phyloP scores from a whole-genome alignment of 768 basidiomycete genomes.

The Amanita exitialis region DNA sequence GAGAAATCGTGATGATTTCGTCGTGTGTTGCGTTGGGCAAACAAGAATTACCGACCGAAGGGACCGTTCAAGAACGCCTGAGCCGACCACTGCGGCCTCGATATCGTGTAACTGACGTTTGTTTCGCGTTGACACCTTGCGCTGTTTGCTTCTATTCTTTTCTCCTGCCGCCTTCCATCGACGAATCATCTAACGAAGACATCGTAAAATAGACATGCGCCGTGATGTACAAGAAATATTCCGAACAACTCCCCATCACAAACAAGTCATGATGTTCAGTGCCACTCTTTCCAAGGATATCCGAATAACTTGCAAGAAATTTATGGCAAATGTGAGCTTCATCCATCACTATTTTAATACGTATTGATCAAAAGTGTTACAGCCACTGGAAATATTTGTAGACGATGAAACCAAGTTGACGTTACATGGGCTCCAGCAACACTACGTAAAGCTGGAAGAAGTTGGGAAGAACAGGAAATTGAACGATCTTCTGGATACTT shows the following conservation, averaged over 20 bases:
- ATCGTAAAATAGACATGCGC: slow-evolving; percentile 94
- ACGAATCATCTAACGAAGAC: slow-evolving; percentile 58
- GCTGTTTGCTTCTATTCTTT: slow-evolving; percentile 21
- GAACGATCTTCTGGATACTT: slow-evolving; percentile 87
- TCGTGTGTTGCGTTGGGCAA: slow-evolving; percentile 16
- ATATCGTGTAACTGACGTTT: slow-evolving; percentile 7
- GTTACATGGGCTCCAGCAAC: slow-evolving; percentile 95
- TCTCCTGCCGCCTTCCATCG: slow-evolving; percentile 40
- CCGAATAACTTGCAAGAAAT: slow-evolving; percentile 96
- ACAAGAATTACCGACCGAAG: slow-evolving; percentile 12
- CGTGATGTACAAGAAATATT: slow-evolving; percentile 99
- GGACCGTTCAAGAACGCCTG: slow-evolving; percentile 23
- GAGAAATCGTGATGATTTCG: slow-evolving; percentile 16
- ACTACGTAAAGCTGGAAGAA: slow-evolving; percentile 96
- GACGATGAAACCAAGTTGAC: slow-evolving; percentile 99
- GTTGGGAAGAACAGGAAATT: slow-evolving; percentile 92
- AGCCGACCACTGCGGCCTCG: slow-evolving; percentile 24
- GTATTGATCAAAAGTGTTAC: slow-evolving; percentile 5
- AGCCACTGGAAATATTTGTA: slow-evolving; percentile 99
- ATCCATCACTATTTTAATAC: not conserved
- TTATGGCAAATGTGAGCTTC: slow-evolving; percentile 90
- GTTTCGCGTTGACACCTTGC: slow-evolving; percentile 8
- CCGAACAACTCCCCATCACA: slow-evolving; percentile 96
- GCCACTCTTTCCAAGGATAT: slow-evolving; percentile 97
- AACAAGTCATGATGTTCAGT: slow-evolving; percentile 99